Conservation (phyloP, 495 filamentous ascomycete species). For the Jackrogersella multiformis region DNA sequence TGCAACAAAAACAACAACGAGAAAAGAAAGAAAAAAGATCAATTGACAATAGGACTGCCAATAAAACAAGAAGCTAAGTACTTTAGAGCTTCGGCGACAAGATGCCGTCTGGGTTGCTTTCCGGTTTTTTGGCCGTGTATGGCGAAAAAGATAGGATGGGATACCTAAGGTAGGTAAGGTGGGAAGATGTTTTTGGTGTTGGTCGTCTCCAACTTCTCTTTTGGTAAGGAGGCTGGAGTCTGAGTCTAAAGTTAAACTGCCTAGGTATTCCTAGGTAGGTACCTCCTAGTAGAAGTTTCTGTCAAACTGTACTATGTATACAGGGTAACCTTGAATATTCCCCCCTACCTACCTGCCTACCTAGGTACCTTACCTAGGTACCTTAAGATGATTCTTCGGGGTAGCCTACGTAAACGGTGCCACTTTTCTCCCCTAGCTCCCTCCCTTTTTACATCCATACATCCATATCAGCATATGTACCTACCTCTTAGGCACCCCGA, state of each 20-base stretch:
- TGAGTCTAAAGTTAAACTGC: not conserved
- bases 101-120: slow-evolving; percentile 5
- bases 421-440: slow-evolving; percentile 40
- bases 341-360: slow-evolving; percentile 6
- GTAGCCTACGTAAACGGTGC: slow-evolving; percentile 34
- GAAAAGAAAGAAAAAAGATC: slow-evolving; percentile 21
- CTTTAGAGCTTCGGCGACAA: slow-evolving; percentile 28
- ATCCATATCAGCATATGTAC: too few species aligned
- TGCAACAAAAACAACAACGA: too few species aligned
- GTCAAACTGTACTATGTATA: not conserved
- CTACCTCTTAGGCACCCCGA: slow-evolving; percentile 21
- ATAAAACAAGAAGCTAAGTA: slow-evolving; percentile 8
- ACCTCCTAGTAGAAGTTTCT: not conserved
- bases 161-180: slow-evolving; percentile 4
- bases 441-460: too few species aligned
- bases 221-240: slow-evolving; percentile 39
- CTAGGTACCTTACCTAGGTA: not conserved
- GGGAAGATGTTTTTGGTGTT: slow-evolving; percentile 36
- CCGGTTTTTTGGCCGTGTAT: slow-evolving; percentile 20
- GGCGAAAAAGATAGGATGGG: slow-evolving; percentile 21
- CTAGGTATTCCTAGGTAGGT: not conserved
- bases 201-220: slow-evolving; percentile 39
- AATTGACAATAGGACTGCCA: slow-evolving; percentile 28
- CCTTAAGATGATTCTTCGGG: not conserved
- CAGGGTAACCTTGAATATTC: slow-evolving; percentile 25